phyloP scores from a whole-genome alignment of 495 filamentous ascomycete species.

The Evansstolkia leycettana region DNA sequence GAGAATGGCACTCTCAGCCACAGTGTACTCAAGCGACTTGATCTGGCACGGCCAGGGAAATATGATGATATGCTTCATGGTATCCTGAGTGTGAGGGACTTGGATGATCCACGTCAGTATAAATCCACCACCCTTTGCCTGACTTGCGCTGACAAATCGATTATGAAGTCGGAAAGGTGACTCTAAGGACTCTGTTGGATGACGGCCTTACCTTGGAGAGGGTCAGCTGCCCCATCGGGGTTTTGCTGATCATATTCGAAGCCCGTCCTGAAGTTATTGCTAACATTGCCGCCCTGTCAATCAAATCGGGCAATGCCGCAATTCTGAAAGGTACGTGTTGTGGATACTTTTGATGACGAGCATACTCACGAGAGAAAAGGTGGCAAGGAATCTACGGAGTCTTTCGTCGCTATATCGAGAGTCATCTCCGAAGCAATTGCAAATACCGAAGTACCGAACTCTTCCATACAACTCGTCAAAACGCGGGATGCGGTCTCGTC shows the following conservation, averaged over 20 bases:
- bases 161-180: slow-evolving; percentile 66
- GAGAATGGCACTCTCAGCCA: slow-evolving; percentile 62
- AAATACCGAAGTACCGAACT: slow-evolving; percentile 66
- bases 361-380: slow-evolving; percentile 26
- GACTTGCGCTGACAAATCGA: slow-evolving; percentile 2
- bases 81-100: slow-evolving; percentile 74
- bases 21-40: slow-evolving; percentile 83
- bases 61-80: slow-evolving; percentile 97
- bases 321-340: slow-evolving; percentile 75
- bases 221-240: slow-evolving; percentile 87
- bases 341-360: background rate
- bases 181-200: slow-evolving; percentile 75
- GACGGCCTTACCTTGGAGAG: slow-evolving; percentile 75
- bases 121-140: background rate
- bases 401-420: slow-evolving; percentile 77
- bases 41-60: slow-evolving; percentile 75
- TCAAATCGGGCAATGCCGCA: slow-evolving; percentile 95
- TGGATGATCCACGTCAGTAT: slow-evolving; percentile 75
- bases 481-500: slow-evolving; percentile 80
- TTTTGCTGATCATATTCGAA: slow-evolving; percentile 95
- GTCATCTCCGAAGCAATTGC: slow-evolving; percentile 73
- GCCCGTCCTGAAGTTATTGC: slow-evolving; percentile 97
- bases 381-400: slow-evolving; percentile 90
- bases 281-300: slow-evolving; percentile 91
- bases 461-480: slow-evolving; percentile 82